phyloP scores from a whole-genome alignment of 805 yeast species.

The Ogataea paradorogensis region DNA sequence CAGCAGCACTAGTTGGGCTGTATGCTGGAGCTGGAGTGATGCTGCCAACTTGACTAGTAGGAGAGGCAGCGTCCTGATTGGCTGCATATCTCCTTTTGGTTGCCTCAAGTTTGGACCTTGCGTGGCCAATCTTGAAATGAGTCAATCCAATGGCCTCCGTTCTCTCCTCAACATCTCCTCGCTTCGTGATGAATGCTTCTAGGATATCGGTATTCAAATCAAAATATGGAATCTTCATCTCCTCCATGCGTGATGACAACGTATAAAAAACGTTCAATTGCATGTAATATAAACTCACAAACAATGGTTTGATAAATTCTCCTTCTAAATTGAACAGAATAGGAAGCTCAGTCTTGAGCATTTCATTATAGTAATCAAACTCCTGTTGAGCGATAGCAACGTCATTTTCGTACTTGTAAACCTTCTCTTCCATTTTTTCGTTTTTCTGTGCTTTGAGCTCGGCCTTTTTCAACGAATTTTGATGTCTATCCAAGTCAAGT shows the following conservation, averaged over 20 bases:
- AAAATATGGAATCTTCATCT: constrained; percentile 94
- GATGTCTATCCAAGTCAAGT: constrained; percentile 86
- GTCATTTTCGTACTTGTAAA: constrained; percentile 87
- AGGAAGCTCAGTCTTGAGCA: constrained; percentile 90
- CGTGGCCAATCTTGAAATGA: constrained; percentile 86
- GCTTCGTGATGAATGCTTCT: constrained; percentile 73
- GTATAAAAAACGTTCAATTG: constrained; percentile 96
- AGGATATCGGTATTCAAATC: constrained; percentile 81
- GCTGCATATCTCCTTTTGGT: constrained; percentile 71
- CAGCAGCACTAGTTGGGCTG: constrained; percentile 25
- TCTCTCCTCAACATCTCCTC: constrained; percentile 88
- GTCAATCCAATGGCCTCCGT: constrained; percentile 88
- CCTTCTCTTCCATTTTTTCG: constrained; percentile 85
- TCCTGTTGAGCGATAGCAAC: constrained; percentile 91
- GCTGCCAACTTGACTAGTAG: constrained; percentile 17
- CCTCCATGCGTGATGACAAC: constrained; percentile 86
- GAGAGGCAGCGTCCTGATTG: constrained; percentile 33
- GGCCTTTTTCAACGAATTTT: constrained; percentile 62
- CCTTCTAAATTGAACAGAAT: constrained; percentile 83
- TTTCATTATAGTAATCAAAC: constrained; percentile 91
- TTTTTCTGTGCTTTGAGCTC: constrained; percentile 82
- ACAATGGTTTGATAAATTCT: constrained; percentile 88
- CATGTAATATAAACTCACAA: constrained; percentile 94
- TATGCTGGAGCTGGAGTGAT: constrained; percentile 20
- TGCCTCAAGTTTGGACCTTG: constrained; percentile 77